Percentiles rank a stretch among this genome's conserved stretches.
These are phyloP conservation scores for Mortierella sp. DNA, from an alignment of 371 early-diverging fungal species.

Conservation along the genomic window DNA sequence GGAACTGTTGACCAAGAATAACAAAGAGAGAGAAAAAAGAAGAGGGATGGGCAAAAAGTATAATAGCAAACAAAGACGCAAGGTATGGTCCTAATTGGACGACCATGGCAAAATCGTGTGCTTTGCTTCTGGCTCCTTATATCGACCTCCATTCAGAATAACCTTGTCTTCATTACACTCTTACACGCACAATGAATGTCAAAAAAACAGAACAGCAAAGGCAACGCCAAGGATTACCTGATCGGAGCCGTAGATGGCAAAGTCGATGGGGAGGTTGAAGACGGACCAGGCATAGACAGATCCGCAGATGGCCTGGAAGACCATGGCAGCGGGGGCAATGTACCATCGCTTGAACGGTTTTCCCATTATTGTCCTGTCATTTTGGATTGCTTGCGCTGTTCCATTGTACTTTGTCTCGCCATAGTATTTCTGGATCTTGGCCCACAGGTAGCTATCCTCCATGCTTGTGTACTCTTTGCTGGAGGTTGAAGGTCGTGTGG, in stretches of 20 bases:
- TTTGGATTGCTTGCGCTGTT: slow-evolving; percentile 41
- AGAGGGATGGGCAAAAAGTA: neutral
- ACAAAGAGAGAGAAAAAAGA: neutral
- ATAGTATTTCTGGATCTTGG: slow-evolving; percentile 29
- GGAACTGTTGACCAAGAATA: neutral
- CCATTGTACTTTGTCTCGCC: slow-evolving; percentile 37
- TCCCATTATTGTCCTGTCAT: slow-evolving; percentile 52
- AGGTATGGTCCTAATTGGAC: neutral
- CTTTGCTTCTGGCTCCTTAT: neutral
- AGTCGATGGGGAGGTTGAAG: slow-evolving; percentile 67
- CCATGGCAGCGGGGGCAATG: slow-evolving; percentile 69
- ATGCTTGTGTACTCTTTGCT: neutral
- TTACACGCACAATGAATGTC: too few species aligned
- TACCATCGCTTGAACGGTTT: slow-evolving; percentile 67
- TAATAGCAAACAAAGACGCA: neutral
- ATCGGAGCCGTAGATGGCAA: slow-evolving; percentile 51
- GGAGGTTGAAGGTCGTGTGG: neutral
- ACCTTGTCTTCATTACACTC: too few species aligned
- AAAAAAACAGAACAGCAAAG: neutral
- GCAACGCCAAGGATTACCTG: neutral
- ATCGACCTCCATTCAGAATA: neutral
- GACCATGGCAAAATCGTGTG: neutral
- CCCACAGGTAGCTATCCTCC: slow-evolving; percentile 8
- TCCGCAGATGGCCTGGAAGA: slow-evolving; percentile 78
- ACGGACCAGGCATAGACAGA: slow-evolving; percentile 77